Conservation (phyloP, 1,139 yeast genomes). For the Tardiomyces depauwii region DNA sequence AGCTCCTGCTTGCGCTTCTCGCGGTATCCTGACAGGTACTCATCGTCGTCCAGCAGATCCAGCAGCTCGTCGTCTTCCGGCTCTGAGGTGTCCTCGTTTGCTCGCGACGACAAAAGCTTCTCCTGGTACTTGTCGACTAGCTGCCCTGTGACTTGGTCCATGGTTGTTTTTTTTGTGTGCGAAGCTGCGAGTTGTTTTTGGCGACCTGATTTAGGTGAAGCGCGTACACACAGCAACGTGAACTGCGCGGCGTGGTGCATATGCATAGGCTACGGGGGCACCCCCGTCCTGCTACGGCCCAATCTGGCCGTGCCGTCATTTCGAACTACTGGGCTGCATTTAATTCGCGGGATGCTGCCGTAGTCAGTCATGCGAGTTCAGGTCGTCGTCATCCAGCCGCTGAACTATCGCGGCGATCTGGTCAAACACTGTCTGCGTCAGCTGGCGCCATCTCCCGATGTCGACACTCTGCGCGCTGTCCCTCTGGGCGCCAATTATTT, state of each 20-base stretch:
- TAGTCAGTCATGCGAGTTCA: too few species aligned
- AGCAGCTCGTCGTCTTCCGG: conserved; percentile 22
- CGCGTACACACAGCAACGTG: too few species aligned
- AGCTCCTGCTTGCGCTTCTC: conserved; percentile 53
- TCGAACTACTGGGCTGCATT: too few species aligned
- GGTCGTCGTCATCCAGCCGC: neutral
- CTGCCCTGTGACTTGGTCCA: neutral
- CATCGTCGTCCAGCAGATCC: conserved; percentile 48
- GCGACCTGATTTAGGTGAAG: too few species aligned
- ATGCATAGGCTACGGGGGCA: too few species aligned
- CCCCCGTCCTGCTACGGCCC: too few species aligned
- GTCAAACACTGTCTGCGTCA: neutral
- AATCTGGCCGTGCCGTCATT: too few species aligned
- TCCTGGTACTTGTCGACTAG: conserved; percentile 1
- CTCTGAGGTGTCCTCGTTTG: conserved; percentile 19
- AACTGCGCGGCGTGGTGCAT: too few species aligned
- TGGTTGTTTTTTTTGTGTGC: too few species aligned
- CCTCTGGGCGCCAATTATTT: neutral
- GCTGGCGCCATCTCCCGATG: neutral
- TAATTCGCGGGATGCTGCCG: too few species aligned
- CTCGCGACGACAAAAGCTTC: conserved; percentile 3
- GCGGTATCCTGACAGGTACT: conserved; percentile 68
- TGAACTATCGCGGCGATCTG: neutral
- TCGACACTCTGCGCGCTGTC: neutral
- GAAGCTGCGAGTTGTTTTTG: too few species aligned